Evolutionary conservation across 2,329 filamentous ascomycete species (phyloP).

Genomic region (Cryphonectria parasitica): DNA sequence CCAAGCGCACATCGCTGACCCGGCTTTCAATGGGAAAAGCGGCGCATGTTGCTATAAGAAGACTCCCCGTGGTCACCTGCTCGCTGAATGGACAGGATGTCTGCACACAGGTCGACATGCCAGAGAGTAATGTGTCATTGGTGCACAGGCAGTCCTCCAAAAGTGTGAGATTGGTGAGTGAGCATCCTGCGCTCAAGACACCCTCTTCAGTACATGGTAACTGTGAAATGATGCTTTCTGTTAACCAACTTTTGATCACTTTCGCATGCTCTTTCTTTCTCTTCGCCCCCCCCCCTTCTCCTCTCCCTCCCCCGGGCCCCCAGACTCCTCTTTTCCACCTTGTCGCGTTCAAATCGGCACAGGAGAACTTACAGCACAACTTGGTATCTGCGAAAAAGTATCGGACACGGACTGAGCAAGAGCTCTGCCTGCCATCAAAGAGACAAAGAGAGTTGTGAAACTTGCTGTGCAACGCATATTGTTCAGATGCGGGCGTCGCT

Average conservation of each 20-base stretch:
- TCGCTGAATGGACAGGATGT: neutral
- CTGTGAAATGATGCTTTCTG: neutral
- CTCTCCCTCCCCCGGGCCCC: no score
- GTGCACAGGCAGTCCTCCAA: neutral
- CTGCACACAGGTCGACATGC: slow-evolving; percentile 4
- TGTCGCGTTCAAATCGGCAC: neutral
- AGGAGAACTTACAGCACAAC: slow-evolving; percentile 5
- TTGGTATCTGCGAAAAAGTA: neutral
- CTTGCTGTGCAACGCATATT: neutral
- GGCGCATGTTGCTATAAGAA: neutral
- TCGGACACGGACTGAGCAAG: neutral
- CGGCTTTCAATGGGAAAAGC: neutral
- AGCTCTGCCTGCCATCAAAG: neutral
- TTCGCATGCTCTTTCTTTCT: no score
- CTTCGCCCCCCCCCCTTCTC: no score
- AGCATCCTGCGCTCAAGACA: neutral
- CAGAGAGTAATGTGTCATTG: neutral
- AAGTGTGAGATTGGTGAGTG: neutral
- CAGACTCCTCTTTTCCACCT: neutral
- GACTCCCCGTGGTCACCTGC: neutral
- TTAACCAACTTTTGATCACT: neutral
- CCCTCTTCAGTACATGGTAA: neutral
- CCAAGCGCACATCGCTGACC: neutral
- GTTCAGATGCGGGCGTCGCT: neutral
- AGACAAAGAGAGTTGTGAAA: neutral